Base-by-base conservation (phyloP, 164 flowering plant genomes). In the Dillenia suffruticosa region DNA sequence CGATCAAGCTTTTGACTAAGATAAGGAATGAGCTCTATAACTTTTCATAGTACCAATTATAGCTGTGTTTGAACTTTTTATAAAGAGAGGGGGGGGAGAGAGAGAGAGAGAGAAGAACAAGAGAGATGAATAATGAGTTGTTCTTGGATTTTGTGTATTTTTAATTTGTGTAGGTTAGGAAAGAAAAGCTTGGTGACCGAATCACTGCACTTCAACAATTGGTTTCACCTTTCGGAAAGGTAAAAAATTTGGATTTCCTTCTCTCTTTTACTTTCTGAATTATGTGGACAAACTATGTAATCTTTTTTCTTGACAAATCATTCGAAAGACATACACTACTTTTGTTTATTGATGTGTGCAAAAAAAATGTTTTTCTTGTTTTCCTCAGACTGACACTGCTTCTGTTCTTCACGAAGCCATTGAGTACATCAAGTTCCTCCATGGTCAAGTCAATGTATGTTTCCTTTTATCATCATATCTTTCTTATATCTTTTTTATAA, bases 151-250 rank as follows among this genome's bases (percentile, higher is more conserved):
- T 8, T 44, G 47, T 8, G 9, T 19, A 2, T 44, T 12, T 57
- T 10, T 9, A 19, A 10, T 50, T 53, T 11, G 44, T 49, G 11
- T 64, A 86, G 88, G 90, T 81, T n/a, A 71, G 88, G 51, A 84
- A 87, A 75, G 92, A 86, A 74, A 84, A 84, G 76, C 72, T 82
- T 14, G 87, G 86, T 77, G 89, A 84, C 78, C 76, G 88, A 66
- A 72, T 86, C 59, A 86, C 92, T 73, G 85, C 92, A 0, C 85
- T 86, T 51, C 92, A 86, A 70, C 92, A 86, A 74, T 57, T 86
- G 76, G 92, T 86, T 72, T 82, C 92, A 14, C 92, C 92, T 71
- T 86, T 86, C 57, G 92, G 92, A 77, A 86, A 86, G 89, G 92
- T 86, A 62, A 68, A 61, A 32, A 56, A 69, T 72, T 70, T 53